Evolutionary conservation across 2,329 filamentous ascomycete species (phyloP).

Genomic region (Nothophaeocryptopus gaeumannii): DNA sequence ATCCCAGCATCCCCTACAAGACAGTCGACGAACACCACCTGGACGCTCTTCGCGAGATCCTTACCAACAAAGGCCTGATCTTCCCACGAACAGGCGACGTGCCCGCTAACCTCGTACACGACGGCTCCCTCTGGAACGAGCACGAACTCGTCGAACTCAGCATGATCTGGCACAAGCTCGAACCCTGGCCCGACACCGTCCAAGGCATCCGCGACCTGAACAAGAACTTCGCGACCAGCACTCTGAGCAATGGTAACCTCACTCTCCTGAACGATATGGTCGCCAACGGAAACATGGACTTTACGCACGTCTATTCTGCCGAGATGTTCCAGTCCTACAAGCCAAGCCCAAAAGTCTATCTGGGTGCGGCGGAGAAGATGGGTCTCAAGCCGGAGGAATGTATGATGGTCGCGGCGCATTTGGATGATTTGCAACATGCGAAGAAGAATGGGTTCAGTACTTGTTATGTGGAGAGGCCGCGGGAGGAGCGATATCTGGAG

Average conservation of each 20-base stretch:
- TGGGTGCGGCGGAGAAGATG: constrained; percentile 62
- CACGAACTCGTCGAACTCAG: constrained; percentile 45
- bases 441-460: constrained; percentile 63
- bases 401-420: constrained; percentile 74
- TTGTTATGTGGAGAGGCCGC: constrained; percentile 67
- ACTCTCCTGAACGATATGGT: constrained; percentile 65
- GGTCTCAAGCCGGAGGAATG: constrained; percentile 59
- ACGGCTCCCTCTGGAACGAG: constrained; percentile 54
- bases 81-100: constrained; percentile 1
- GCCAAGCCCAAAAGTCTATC: constrained; percentile 65
- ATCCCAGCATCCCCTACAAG: constrained; percentile 52
- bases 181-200: constrained; percentile 65
- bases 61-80: constrained; percentile 47
- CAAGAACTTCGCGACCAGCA: constrained; percentile 57
- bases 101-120: constrained; percentile 7
- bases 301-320: constrained; percentile 61
- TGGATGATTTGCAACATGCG: constrained; percentile 66
- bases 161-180: constrained; percentile 68
- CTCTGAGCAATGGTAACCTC: constrained; percentile 72
- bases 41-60: constrained; percentile 58
- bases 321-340: constrained; percentile 75
- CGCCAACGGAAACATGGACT: constrained; percentile 58
- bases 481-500: constrained; percentile 62
- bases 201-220: constrained; percentile 53
- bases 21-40: constrained; percentile 71